Evolutionary conservation across 202 grass and related monocot species (phyloP), one percentile per base, ranked within the genome.

Genomic region (Panicum hallii): DNA sequence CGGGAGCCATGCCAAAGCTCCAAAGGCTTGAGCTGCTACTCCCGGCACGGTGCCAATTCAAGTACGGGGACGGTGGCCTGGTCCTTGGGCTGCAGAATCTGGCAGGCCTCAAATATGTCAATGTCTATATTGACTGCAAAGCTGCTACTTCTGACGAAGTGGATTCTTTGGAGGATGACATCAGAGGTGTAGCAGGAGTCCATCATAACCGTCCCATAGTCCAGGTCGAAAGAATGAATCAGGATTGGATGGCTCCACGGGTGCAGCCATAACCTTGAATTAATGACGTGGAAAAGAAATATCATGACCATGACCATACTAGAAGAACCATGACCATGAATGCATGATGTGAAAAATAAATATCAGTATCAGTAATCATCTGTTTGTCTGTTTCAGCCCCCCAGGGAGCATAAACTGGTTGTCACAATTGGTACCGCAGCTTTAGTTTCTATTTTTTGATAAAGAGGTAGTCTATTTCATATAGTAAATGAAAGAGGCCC

Each of bases 41-140:
- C 10, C 0, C 3, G 20, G 67, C 42, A 46, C 5, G 42, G 20
- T 23, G 67, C 19, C 67, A 46, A 20, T 70, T 70, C 42, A 70
- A 70, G 20, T 70, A 32, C 15, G 26, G 42, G 67, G 1, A 45
- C 0, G 11, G 42, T 44, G 42, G 67, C 10, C 41, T 23, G 11
- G 42, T 70, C 10, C 67, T 46, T 70, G 67, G 67, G 0, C 67
- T 70, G 67, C 67, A 45, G 42, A 44, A 70, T 46, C 11, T 69
- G 4, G 36, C 3, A 20, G 17, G 16, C 38, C 64, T 67, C 36
- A 67, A 43, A 67, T 17, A 67, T 11, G 64, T 67, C 1, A 8
- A 0, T 2, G 9, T 67, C 3, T 0, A 0, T 5, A 9, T 67
- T 67, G 0, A n/a, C 17, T 43, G 65, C 9, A 0, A 0, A 0